These are phyloP conservation scores for Malassezia cuniculi DNA, from an alignment of 1,284 basidiomycete species.

Conservation along the genomic window DNA sequence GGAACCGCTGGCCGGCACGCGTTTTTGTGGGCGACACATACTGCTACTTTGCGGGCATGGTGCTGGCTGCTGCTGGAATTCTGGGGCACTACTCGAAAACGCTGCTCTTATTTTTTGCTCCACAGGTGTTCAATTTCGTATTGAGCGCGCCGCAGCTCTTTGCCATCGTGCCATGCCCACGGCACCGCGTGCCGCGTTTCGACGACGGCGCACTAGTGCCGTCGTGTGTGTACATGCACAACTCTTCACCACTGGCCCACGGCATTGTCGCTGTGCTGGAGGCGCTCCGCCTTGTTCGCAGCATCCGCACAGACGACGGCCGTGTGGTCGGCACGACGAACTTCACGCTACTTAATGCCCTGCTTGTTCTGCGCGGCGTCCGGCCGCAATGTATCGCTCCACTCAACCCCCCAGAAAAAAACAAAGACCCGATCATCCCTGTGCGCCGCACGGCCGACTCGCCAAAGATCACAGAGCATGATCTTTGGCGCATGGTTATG, in stretches of 20 bases:
- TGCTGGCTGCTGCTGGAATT: slow-evolving; percentile 33
- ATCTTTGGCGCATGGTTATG: slow-evolving; percentile 31
- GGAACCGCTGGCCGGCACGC: slow-evolving; percentile 62
- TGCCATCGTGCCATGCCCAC: slow-evolving; percentile 77
- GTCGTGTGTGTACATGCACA: slow-evolving; percentile 7
- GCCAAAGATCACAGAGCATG: slow-evolving; percentile 21
- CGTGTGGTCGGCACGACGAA: slow-evolving; percentile 30
- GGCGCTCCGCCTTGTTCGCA: slow-evolving; percentile 14
- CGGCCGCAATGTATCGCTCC: slow-evolving; percentile 7
- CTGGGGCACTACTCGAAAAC: slow-evolving; percentile 90
- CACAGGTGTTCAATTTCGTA: slow-evolving; percentile 94
- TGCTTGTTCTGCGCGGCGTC: slow-evolving; percentile 32
- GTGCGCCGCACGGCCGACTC: slow-evolving; percentile 12
- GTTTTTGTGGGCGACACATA: slow-evolving; percentile 94
- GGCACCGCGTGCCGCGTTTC: slow-evolving; percentile 68
- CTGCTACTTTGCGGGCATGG: slow-evolving; percentile 72
- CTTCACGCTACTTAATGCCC: slow-evolving; percentile 36
- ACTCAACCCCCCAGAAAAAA: not conserved
- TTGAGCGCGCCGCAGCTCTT: slow-evolving; percentile 90
- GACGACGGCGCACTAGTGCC: slow-evolving; percentile 5
- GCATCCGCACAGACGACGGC: slow-evolving; percentile 15
- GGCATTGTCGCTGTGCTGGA: slow-evolving; percentile 16
- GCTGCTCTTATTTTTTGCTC: slow-evolving; percentile 85
- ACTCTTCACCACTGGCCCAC: not conserved
- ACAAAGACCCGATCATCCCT: not conserved